Conservation (phyloP, 768 basidiomycete genomes). For the Pleurotus giganteus region DNA sequence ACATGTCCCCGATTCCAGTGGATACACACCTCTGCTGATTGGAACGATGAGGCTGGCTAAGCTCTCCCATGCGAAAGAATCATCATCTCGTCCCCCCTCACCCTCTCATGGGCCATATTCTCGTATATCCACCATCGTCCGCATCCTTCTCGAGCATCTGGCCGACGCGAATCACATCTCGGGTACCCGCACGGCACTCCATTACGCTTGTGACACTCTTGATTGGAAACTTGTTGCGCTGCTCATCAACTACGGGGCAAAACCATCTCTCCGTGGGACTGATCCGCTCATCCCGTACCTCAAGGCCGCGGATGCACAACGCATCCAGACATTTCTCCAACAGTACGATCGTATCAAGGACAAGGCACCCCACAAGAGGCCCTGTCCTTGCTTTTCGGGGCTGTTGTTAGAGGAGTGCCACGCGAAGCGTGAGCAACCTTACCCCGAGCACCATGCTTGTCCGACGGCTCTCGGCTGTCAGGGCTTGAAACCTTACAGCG, state of each 20-base stretch:
- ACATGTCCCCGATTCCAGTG: conserved; percentile 6
- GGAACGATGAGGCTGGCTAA: conserved; percentile 3
- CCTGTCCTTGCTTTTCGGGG: conserved; percentile 26
- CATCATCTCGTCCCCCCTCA: background rate
- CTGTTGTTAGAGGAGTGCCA: conserved; percentile 19
- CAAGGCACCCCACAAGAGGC: conserved; percentile 15
- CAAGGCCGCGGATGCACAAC: conserved; percentile 6
- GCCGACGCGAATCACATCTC: conserved; percentile 15
- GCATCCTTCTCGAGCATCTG: conserved; percentile 18
- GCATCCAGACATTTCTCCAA: background rate
- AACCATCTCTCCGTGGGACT: conserved; percentile 6
- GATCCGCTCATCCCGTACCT: conserved; percentile 5
- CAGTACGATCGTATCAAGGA: conserved; percentile 4
- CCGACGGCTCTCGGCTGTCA: conserved; percentile 14
- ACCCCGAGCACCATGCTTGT: conserved; percentile 21
- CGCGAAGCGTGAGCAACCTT: conserved; percentile 6
- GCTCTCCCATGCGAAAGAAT: background rate
- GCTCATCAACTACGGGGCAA: conserved; percentile 18
- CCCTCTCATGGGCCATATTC: conserved; percentile 1
- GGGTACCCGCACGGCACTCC: conserved; percentile 12
- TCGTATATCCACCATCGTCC: conserved; percentile 11
- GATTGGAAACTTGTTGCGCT: conserved; percentile 20
- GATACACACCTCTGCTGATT: conserved; percentile 9
- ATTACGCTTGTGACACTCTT: conserved; percentile 13
- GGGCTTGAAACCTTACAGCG: conserved; percentile 15